A percentile compares a stretch with the other conserved stretches of the same genome.
Evolutionary conservation across 345 rosid genomes (phyloP).

Genomic region (Eucalyptus cloeziana): DNA sequence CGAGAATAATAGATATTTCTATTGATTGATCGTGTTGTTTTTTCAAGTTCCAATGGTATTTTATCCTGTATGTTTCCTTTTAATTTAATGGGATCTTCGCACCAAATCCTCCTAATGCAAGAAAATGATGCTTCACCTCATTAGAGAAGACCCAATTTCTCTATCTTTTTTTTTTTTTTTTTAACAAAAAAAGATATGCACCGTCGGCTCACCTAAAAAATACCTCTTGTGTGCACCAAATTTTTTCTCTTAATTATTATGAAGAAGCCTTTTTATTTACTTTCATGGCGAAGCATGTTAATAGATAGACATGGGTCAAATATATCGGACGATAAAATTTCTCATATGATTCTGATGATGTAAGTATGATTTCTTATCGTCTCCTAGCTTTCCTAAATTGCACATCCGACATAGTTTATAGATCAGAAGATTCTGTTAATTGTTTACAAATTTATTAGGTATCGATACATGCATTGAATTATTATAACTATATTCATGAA

Average conservation of each 20-base stretch:
- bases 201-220: not conserved
- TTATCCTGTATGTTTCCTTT: not conserved
- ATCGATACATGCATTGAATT: not conserved
- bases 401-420: rapidly evolving
- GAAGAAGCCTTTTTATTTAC: not conserved
- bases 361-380: rapidly evolving
- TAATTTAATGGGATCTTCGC: not conserved
- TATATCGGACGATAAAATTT: rapidly evolving
- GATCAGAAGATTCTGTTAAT: not conserved
- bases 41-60: not conserved
- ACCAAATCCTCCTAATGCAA: not conserved
- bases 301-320: rapidly evolving
- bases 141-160: not conserved
- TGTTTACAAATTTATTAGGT: not conserved
- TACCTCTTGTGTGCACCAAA: not conserved
- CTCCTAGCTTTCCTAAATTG: not conserved
- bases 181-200: not conserved
- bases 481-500: rapidly evolving
- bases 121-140: not conserved
- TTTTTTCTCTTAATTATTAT: not conserved
- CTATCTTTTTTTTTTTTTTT: too few relatives aligned
- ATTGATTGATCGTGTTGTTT: not conserved
- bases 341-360: rapidly evolving
- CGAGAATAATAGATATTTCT: rapidly evolving
- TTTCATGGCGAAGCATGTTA: not conserved